Percentiles rank a stretch among this genome's conserved stretches.
Conservation (phyloP, 1,284 basidiomycete genomes). For the Cryptococcus deneoformans region DNA sequence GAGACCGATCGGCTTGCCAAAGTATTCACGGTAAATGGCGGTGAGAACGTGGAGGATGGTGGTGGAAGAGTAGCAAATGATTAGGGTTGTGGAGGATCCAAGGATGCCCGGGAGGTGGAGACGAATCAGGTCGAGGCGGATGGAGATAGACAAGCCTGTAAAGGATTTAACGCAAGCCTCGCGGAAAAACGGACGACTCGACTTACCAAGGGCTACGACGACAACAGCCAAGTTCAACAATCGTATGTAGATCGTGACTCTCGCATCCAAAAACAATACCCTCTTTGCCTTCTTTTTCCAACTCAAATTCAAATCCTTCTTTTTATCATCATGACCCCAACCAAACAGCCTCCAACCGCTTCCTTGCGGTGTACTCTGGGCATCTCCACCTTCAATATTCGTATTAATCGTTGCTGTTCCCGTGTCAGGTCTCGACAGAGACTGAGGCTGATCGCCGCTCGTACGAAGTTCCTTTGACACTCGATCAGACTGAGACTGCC, state of each 20-base stretch:
- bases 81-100: conserved; percentile 54
- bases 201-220: conserved; percentile 47
- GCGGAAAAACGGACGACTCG: neutral
- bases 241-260: conserved; percentile 55
- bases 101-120: conserved; percentile 50
- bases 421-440: conserved; percentile 7
- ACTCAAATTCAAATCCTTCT: conserved; percentile 17
- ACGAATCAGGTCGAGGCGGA: conserved; percentile 42
- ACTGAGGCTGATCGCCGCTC: neutral
- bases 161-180: neutral
- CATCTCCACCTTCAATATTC: neutral
- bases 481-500: neutral
- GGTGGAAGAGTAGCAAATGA: conserved; percentile 53
- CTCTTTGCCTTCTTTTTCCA: conserved; percentile 40
- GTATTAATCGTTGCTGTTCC: conserved; percentile 5
- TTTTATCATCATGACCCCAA: conserved; percentile 8
- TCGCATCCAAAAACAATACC: conserved; percentile 50
- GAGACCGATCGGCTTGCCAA: conserved; percentile 56
- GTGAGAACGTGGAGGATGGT: conserved; percentile 53
- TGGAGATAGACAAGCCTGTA: conserved; percentile 48
- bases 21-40: conserved; percentile 54
- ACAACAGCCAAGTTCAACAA: conserved; percentile 53
- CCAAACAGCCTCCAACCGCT: conserved; percentile 4
- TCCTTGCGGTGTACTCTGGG: neutral
- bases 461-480: neutral